A percentile compares a stretch with the other conserved stretches of the same genome.
Conservation (phyloP, 1,284 basidiomycete genomes). For the Porodaedalea pini region DNA sequence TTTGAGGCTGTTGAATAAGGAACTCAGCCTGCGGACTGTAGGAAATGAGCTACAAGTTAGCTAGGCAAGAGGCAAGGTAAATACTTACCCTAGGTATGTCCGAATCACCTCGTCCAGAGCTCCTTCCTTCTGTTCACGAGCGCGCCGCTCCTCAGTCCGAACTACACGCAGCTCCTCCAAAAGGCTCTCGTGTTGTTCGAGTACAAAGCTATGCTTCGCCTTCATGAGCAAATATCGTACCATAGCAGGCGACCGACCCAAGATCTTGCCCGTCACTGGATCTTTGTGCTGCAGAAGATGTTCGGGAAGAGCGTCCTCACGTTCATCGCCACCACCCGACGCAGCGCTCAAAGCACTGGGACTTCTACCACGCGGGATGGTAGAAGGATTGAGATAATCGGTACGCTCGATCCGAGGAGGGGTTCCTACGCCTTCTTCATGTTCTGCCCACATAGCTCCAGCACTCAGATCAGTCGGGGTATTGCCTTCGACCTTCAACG, state of each 20-base stretch:
- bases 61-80: slow-evolving; percentile 10
- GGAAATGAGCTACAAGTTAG: not conserved
- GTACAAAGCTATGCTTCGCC: slow-evolving; percentile 62
- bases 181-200: slow-evolving; percentile 59
- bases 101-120: slow-evolving; percentile 51
- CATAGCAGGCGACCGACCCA: slow-evolving; percentile 57
- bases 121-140: slow-evolving; percentile 53
- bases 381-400: slow-evolving; percentile 7
- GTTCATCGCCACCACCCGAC: slow-evolving; percentile 27
- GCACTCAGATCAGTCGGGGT: slow-evolving; percentile 38
- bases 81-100: slow-evolving; percentile 48
- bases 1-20: slow-evolving; percentile 15
- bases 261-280: slow-evolving; percentile 52
- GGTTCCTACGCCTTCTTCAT: slow-evolving; percentile 26
- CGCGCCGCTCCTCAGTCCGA: slow-evolving; percentile 47
- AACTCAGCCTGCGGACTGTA: slow-evolving; percentile 16
- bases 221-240: slow-evolving; percentile 75
- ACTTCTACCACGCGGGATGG: slow-evolving; percentile 8
- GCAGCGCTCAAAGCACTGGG: slow-evolving; percentile 25
- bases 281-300: slow-evolving; percentile 47
- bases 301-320: slow-evolving; percentile 42
- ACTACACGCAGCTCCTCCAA: slow-evolving; percentile 58
- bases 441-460: slow-evolving; percentile 23
- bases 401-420: slow-evolving; percentile 16
- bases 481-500: slow-evolving; percentile 55